Percentiles rank a stretch among this genome's conserved stretches.
Evolutionary conservation across 306 rosid species (phyloP).

Genomic region (Astragalus membranaceus): DNA sequence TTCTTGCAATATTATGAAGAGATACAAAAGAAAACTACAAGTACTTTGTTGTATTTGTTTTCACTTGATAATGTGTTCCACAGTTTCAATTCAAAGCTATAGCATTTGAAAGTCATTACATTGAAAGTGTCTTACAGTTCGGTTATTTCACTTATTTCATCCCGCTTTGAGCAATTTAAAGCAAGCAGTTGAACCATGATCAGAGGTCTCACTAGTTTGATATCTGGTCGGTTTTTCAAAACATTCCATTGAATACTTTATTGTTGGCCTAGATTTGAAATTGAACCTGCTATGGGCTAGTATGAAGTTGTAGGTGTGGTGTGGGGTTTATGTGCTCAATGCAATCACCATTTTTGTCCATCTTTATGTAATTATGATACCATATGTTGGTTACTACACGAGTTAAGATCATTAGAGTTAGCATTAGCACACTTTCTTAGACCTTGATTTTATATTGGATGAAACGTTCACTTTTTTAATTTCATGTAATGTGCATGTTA

Average conservation of each 20-base stretch:
- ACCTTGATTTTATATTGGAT: slow-evolving; percentile 12
- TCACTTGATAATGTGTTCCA: background rate
- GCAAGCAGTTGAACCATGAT: too few species aligned
- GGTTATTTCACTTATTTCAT: too few species aligned
- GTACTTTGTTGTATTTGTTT: slow-evolving; percentile 2
- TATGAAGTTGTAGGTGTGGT: slow-evolving; percentile 1
- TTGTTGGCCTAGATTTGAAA: background rate
- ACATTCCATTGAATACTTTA: background rate
- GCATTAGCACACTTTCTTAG: slow-evolving; percentile 5
- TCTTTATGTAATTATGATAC: background rate
- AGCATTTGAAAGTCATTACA: background rate
- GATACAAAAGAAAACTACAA: slow-evolving; percentile 14
- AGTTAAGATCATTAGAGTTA: background rate
- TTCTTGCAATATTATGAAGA: slow-evolving; percentile 20
- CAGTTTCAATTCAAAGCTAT: background rate
- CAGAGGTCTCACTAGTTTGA: too few species aligned
- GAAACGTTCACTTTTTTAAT: background rate
- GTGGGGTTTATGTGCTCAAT: slow-evolving; percentile 20
- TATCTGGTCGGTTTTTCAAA: too few species aligned
- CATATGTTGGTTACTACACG: background rate
- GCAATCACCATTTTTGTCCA: slow-evolving; percentile 12
- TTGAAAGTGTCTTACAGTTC: background rate
- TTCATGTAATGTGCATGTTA: background rate
- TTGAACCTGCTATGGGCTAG: background rate
- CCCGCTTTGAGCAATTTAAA: too few species aligned